Percentiles rank a stretch among this genome's conserved stretches.
phyloP scores from a whole-genome alignment of 495 filamentous ascomycete genomes.

The Tuber aestivum region DNA sequence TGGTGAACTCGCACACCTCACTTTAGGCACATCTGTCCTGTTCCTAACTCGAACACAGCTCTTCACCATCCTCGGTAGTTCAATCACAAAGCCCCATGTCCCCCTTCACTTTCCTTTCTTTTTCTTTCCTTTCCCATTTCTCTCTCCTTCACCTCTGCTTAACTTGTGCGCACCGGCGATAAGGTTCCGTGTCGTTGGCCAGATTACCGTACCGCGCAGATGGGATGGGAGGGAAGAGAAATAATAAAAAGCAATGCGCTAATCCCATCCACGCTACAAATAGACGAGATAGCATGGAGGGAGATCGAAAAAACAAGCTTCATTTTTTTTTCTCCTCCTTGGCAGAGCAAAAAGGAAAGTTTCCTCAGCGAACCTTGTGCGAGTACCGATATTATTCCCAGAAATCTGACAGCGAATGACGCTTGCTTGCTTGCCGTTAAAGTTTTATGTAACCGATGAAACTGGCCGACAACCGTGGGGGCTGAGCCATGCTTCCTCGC shows the following conservation, averaged over 20 bases:
- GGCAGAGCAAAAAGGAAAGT: neutral
- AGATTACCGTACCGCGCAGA: neutral
- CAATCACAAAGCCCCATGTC: neutral
- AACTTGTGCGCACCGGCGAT: neutral
- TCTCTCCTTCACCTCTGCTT: neutral
- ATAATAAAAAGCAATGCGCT: neutral
- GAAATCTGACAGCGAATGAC: neutral
- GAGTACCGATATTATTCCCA: neutral
- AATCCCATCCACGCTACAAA: neutral
- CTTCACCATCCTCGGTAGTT: neutral
- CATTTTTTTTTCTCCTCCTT: neutral
- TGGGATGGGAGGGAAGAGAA: neutral
- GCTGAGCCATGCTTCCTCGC: neutral
- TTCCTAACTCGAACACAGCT: neutral
- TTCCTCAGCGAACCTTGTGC: neutral
- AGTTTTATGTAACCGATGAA: slow-evolving; percentile 2
- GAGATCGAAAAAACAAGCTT: neutral
- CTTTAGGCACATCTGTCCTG: neutral
- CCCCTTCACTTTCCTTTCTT: neutral
- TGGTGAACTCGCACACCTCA: neutral
- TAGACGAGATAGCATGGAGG: neutral
- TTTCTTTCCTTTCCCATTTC: neutral
- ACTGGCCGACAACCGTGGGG: neutral
- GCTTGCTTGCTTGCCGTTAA: neutral
- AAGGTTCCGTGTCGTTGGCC: neutral